Percentiles rank a stretch among this genome's conserved stretches.
Conservation (phyloP, 2,329 filamentous ascomycete genomes). For the Hawksworthiomyces lignivorus region DNA sequence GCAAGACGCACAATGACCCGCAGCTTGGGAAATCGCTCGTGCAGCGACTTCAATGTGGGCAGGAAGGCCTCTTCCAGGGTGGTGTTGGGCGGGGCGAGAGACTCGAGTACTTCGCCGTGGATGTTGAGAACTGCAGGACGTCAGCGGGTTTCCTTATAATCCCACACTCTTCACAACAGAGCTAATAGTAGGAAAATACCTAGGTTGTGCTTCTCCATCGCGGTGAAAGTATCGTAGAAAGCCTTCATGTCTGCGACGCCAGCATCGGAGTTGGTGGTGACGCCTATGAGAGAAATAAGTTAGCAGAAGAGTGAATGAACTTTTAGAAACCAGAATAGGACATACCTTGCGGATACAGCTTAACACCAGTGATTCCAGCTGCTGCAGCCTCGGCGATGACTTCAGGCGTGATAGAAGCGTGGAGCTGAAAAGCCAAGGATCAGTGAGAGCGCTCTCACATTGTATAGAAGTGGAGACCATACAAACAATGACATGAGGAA, state of each 20-base stretch:
- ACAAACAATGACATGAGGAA: constrained; percentile 65
- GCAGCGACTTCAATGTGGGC: constrained; percentile 67
- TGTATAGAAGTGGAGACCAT: background rate
- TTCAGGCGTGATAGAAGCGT: constrained; percentile 56
- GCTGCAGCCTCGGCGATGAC: constrained; percentile 66
- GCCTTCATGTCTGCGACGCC: constrained; percentile 63
- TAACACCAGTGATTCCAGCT: constrained; percentile 63
- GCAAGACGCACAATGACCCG: constrained; percentile 41
- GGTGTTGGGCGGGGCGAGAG: constrained; percentile 29
- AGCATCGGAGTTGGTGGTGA: constrained; percentile 58
- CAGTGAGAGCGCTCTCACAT: too few relatives aligned
- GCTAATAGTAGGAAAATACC: too few relatives aligned
- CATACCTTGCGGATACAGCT: constrained; percentile 50
- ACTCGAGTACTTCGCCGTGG: constrained; percentile 67
- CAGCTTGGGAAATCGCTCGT: constrained; percentile 66
- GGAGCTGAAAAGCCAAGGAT: constrained; percentile 25
- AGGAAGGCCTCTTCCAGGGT: constrained; percentile 63
- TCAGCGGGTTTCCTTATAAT: too few relatives aligned
- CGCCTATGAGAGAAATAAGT: constrained; percentile 29
- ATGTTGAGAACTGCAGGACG: constrained; percentile 49
- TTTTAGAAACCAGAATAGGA: too few relatives aligned
- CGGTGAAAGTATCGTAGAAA: constrained; percentile 75
- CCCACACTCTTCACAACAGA: too few relatives aligned
- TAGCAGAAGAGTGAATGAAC: constrained; percentile 20
- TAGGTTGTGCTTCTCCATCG: constrained; percentile 77